Conservation (phyloP, 257 asterid genomes). For the Paulownia fortunei region DNA sequence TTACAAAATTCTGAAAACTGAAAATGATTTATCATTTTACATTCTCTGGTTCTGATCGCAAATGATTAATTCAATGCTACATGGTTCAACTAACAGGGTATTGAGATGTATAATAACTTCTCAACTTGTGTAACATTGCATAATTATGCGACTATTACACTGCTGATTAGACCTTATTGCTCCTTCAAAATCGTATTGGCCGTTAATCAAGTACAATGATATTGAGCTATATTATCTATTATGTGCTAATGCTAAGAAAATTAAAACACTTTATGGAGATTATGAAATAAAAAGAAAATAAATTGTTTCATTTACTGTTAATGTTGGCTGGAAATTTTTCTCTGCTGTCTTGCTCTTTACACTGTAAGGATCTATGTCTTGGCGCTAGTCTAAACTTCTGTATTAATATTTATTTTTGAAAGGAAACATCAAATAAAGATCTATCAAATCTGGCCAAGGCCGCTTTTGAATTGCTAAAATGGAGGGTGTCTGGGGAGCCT, state of each 20-base stretch:
- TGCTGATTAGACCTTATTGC: conserved; percentile 22
- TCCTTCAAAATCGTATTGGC: neutral
- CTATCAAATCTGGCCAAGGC: conserved; percentile 90
- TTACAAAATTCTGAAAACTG: conserved; percentile 15
- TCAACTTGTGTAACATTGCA: neutral
- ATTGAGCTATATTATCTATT: neutral
- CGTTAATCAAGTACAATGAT: conserved; percentile 17
- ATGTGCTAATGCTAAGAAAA: neutral
- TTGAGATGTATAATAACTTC: conserved; percentile 1
- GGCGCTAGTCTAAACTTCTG: conserved; percentile 22
- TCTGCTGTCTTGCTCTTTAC: conserved; percentile 7
- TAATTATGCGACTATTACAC: conserved; percentile 8
- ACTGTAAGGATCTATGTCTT: conserved; percentile 17
- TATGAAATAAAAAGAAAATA: neutral
- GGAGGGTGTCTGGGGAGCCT: conserved; percentile 75
- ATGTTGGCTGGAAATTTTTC: neutral
- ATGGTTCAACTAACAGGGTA: conserved; percentile 8
- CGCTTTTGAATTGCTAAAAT: conserved; percentile 88
- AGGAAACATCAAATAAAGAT: conserved; percentile 97
- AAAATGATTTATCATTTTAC: conserved; percentile 1
- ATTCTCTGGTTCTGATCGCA: neutral
- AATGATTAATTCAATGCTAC: neutral
- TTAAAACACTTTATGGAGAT: neutral
- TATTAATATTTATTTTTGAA: conserved; percentile 33
- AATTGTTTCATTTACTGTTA: neutral